Conservation (phyloP, 345 rosid species). For the Dovyalis caffra region DNA sequence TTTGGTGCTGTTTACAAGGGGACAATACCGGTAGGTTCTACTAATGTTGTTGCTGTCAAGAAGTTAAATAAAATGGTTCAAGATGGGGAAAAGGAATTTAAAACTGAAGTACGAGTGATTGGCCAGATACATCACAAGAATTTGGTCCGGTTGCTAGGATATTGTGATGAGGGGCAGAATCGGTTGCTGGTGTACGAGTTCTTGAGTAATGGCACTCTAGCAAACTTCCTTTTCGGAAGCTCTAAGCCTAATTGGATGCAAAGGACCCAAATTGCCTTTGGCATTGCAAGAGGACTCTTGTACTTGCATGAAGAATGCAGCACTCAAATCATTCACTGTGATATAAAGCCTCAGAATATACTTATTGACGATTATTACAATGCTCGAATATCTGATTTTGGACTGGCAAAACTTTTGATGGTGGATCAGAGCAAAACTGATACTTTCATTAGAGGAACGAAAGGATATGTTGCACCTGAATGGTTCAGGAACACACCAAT, state of each 20-base stretch:
- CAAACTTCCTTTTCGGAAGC: constrained; percentile 15
- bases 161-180: constrained; percentile 26
- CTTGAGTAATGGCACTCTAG: constrained; percentile 27
- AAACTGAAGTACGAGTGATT: constrained; percentile 21
- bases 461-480: constrained; percentile 18
- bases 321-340: constrained; percentile 11
- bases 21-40: neutral
- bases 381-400: constrained; percentile 19
- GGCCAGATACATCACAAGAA: constrained; percentile 40
- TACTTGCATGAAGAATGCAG: constrained; percentile 20
- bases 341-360: constrained; percentile 23
- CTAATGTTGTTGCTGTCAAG: constrained; percentile 22
- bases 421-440: neutral
- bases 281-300: constrained; percentile 17
- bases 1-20: constrained; percentile 37
- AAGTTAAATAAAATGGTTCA: neutral
- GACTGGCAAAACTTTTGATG: constrained; percentile 14
- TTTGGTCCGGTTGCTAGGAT: constrained; percentile 35
- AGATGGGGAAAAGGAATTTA: constrained; percentile 28
- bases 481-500: constrained; percentile 6
- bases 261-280: neutral
- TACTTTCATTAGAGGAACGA: constrained; percentile 11
- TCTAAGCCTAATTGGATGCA: constrained; percentile 21
- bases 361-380: constrained; percentile 4
- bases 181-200: constrained; percentile 32